A percentile compares a stretch with the other conserved stretches of the same genome.
Evolutionary conservation across 768 basidiomycete species (phyloP).

Genomic region (Lactarius sanguifluus): DNA sequence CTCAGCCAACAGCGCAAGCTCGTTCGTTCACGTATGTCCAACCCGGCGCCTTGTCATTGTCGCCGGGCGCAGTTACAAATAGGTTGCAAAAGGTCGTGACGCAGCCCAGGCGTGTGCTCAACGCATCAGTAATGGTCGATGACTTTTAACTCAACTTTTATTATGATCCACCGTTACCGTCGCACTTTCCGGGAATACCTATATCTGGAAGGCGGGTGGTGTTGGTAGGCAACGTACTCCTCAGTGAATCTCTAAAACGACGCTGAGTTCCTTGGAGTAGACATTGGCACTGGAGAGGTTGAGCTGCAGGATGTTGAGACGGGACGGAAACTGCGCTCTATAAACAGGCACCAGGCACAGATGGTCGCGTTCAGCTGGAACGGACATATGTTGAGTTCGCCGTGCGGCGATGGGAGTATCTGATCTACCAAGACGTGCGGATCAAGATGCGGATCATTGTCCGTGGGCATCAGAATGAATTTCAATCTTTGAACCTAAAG

Average conservation of each 20-base stretch:
- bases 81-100: conserved; percentile 85
- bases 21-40: conserved; percentile 70
- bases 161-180: conserved; percentile 91
- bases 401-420: conserved; percentile 91
- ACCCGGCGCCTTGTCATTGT: conserved; percentile 59
- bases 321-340: conserved; percentile 80
- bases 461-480: too few species aligned
- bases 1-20: conserved; percentile 76
- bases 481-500: too few species aligned
- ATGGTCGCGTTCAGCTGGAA: conserved; percentile 86
- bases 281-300: conserved; percentile 76
- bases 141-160: conserved; percentile 76
- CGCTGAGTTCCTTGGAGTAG: conserved; percentile 78
- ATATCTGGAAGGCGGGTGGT: conserved; percentile 93
- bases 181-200: conserved; percentile 80
- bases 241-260: conserved; percentile 78
- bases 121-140: conserved; percentile 89
- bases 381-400: conserved; percentile 79
- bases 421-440: conserved; percentile 91
- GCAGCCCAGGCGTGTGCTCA: conserved; percentile 87
- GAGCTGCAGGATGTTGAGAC: conserved; percentile 91
- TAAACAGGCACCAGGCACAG: conserved; percentile 83
- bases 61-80: conserved; percentile 60
- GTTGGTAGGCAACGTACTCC: conserved; percentile 70
- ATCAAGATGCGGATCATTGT: conserved; percentile 70